Base-by-base conservation (phyloP, 1,139 yeast species). In the Candida buenavistaensis region DNA sequence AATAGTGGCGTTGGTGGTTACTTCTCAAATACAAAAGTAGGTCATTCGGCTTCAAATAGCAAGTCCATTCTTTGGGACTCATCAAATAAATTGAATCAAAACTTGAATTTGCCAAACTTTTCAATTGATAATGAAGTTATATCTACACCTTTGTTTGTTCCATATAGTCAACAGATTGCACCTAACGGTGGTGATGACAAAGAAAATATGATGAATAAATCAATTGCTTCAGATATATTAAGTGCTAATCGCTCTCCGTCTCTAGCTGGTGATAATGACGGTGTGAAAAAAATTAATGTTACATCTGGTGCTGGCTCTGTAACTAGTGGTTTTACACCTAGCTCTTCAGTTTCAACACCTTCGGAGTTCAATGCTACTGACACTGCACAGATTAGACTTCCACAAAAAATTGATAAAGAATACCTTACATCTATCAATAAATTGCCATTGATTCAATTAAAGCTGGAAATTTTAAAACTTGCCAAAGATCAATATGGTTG, bases 401-500 rank as follows among this genome's bases (percentile, higher is more conserved):
- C 38, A 19, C 38, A 36, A 17, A 59, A 64, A 39, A 60, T 69
- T 38, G 74, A 68, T 47, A 70, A 70, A 48, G 75, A 70, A 21
- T 68, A 64, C 46, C 59, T 70, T 38, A 47, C 60, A 2, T 55
- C 67, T 5, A 55, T 69, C 29, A 59, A 48, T 40, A 69, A 67
- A 46, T 42, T 62, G 4, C 73, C 75, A 1, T 57, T 69, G 44
- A 36, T 43, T 12, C 67, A 59, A 37, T 49, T 69, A 41, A 54
- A 55, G 35, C 51, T 44, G 29, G 68, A 64, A 22, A 66, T 70
- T 30, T 51, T 70, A 30, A 56, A 55, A 36, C 51, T 70, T 33
- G 56, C 75, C 14, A 68, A 69, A 46, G 75, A 70, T 43, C 76
- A 70, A 47, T 66, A 69, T 43, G 76, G 75, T 11, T 70, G 76